Evolutionary conservation across 2,329 filamentous ascomycete genomes (phyloP), one percentile per base, ranked within the genome.

Genomic region (Venturia pyrina): DNA sequence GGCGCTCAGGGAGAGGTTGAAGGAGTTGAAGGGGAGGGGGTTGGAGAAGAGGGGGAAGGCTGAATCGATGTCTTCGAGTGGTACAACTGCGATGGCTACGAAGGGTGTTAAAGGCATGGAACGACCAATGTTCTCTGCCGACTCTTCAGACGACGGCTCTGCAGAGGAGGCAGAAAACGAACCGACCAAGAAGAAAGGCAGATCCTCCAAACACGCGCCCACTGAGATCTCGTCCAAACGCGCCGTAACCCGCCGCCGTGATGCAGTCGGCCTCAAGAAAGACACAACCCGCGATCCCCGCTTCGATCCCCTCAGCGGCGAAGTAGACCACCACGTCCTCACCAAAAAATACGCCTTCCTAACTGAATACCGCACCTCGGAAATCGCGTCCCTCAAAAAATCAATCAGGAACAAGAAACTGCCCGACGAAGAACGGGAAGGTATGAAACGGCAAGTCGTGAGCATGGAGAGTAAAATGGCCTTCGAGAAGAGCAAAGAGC

Each of bases 141-240:
- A 66, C n/a, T n/a, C 21, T 43, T n/a, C 32, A 19, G 46, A 57
- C 17, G 57, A 60, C 11, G 28, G 15, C 46, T 59, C 69, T 17
- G 70, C 72, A 19, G 67, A 70, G 53, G 46, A 50, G n/a, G 21
- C 46, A 24, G 37, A 48, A 17, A n/a, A 34, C 7, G 62, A 24
- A 28, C 21, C 44, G 15, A 34, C 59, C 4, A 66, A 50, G 63
- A 73, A 77, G 17, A 75, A 74, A 64, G 76, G 75, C 32, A 83
- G 88, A 32, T 77, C 86, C 15, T 93, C 86, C 75, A 99, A 99
- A 78, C 92, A 98, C 78, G 95, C 95, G 0, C 95, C 95, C 0
- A 86, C 87, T 56, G 87, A 95, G 67, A 85, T 91, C 73, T 87
- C 91, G 1, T 91, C 89, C 75, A 96, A 93, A 78, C 85, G 86